These are phyloP conservation scores for Thelonectria blattea DNA, from an alignment of 2,329 filamentous ascomycete species.

Conservation along the genomic window DNA sequence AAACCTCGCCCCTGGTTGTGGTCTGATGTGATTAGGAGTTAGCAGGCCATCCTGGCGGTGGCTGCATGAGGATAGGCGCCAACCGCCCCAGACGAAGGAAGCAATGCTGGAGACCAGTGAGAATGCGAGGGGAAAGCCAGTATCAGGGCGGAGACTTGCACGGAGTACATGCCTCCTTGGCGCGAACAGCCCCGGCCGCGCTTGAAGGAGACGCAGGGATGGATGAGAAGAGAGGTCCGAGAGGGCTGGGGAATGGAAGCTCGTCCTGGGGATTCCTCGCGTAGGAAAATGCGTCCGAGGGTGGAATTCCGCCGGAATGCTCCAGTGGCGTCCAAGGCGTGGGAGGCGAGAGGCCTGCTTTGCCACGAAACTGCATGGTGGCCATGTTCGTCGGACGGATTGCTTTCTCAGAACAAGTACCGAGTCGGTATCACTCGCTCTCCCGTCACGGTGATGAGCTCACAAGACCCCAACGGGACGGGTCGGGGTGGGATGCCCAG, in stretches of 20 bases:
- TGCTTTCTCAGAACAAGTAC: conserved; percentile 3
- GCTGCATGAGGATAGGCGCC: conserved; percentile 35
- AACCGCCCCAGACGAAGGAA: conserved; percentile 25
- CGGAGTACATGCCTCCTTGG: conserved; percentile 28
- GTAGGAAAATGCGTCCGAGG: background rate
- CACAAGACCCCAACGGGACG: conserved; percentile 17
- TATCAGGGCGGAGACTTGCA: conserved; percentile 28
- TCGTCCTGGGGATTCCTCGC: conserved; percentile 6
- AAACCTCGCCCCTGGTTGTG: conserved; percentile 26
- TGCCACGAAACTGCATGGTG: background rate
- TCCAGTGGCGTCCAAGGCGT: background rate
- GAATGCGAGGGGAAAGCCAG: conserved; percentile 23
- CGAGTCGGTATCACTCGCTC: background rate
- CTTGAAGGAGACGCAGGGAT: conserved; percentile 23
- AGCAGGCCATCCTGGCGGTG: conserved; percentile 32
- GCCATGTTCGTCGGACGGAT: background rate
- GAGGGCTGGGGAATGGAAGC: conserved; percentile 22
- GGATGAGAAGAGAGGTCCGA: conserved; percentile 1
- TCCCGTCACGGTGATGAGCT: conserved; percentile 5
- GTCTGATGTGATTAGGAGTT: conserved; percentile 34
- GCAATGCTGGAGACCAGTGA: conserved; percentile 16
- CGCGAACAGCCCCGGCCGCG: conserved; percentile 18
- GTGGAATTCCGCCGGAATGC: background rate
- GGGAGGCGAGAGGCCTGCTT: background rate
- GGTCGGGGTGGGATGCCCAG: conserved; percentile 26